Evolutionary conservation across 2,329 filamentous ascomycete species (phyloP), one percentile per base, ranked within the genome.

Genomic region (Aspergillus clavatus): DNA sequence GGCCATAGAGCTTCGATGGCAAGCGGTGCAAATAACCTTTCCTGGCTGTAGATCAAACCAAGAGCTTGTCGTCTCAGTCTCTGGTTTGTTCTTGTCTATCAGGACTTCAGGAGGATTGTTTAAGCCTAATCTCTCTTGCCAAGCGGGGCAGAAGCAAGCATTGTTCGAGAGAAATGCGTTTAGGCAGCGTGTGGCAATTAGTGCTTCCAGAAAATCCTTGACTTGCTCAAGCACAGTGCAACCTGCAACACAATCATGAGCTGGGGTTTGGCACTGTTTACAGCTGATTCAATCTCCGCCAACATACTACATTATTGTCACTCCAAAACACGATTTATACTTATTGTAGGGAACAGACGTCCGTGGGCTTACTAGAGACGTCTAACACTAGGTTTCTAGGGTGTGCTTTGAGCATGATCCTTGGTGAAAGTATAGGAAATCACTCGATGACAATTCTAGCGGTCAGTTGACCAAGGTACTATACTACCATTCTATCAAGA

Each of bases 171-270:
- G 19, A 21, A 35, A n/a, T n/a, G 31, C 31, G 18, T 18, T 24
- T 24, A 24, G 23, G 23, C 23, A 8, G n/a, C 7, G 29, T 3
- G n/a, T 33, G 29, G 29, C 29, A 8, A 16, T 16, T n/a, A 31
- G 28, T 10, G 29, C 29, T 33, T 33, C 29, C 29, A 12, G 18
- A 33, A 4, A 10, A 16, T 16, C 29, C 29, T 33, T 33, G 14
- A 33, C 29, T 33, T 33, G 7, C n/a, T n/a, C 5, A 16, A 16
- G 29, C 16, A 18, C 31, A 35, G 40, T 45, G 46, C 44, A 27
- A 48, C 46, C 21, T 27, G 24, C 24, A n/a, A 8, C 23, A 24
- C 8, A 24, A 35, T 38, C 42, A 42, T 12, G 29, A 40, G 43
- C 40, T 28, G 23, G 36, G 26, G 21, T 37, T 38, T 19, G 14